Conservation (phyloP, 768 basidiomycete species). For the Saitozyma sp. region DNA sequence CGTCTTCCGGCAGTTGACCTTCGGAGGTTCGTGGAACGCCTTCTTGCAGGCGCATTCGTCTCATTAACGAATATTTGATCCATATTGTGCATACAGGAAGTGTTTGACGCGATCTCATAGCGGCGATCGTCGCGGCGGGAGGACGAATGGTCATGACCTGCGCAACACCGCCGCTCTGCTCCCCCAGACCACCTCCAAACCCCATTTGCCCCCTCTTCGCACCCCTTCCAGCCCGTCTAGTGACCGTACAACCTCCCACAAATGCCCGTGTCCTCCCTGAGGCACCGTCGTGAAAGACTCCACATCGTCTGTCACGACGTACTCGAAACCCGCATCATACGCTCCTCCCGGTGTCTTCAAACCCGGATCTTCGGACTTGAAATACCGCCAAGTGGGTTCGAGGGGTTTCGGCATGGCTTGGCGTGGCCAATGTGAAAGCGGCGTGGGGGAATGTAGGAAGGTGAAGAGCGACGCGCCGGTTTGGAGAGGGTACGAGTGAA, state of each 20-base stretch:
- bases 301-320: slow-evolving; percentile 29
- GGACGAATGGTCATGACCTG: too few relatives aligned
- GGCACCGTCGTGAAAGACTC: not conserved
- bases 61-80: too few relatives aligned
- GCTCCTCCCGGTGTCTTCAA: slow-evolving; percentile 21
- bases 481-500: slow-evolving; percentile 83
- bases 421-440: not conserved
- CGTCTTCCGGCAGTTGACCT: too few relatives aligned
- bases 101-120: too few relatives aligned
- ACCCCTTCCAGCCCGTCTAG: not conserved
- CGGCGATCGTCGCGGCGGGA: too few relatives aligned
- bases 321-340: slow-evolving; percentile 23
- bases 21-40: too few relatives aligned
- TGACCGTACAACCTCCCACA: not conserved
- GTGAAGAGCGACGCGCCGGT: slow-evolving; percentile 89
- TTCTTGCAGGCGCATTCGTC: too few relatives aligned
- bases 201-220: too few relatives aligned
- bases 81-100: too few relatives aligned
- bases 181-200: too few relatives aligned
- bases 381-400: slow-evolving; percentile 63
- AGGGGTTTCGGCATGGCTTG: slow-evolving; percentile 8
- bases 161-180: too few relatives aligned
- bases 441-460: slow-evolving; percentile 47
- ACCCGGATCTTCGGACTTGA: slow-evolving; percentile 69
- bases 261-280: not conserved